Percentiles rank a stretch among this genome's conserved stretches.
Evolutionary conservation across 2,329 filamentous ascomycete species (phyloP).

Genomic region (Dryadomyces quercivorus): DNA sequence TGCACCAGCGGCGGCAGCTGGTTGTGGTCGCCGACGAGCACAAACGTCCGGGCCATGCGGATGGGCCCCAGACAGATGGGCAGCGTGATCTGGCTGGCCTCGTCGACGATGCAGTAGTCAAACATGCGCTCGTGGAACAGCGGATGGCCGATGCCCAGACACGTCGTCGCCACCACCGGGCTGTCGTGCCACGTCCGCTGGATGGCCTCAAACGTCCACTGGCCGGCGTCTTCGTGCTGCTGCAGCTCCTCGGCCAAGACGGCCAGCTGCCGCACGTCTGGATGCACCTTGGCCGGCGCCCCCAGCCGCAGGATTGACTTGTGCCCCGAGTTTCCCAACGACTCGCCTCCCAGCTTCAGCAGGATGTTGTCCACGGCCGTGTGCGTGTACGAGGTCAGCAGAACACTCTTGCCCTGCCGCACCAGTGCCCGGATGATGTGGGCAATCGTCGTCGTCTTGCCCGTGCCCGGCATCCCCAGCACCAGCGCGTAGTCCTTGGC

Average conservation of each 20-base stretch:
- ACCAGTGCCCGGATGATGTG: constrained; percentile 90
- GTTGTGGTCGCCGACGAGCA: constrained; percentile 92
- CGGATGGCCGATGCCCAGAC: constrained; percentile 78
- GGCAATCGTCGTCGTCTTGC: constrained; percentile 95
- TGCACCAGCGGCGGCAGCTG: constrained; percentile 90
- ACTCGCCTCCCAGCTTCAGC: constrained; percentile 71
- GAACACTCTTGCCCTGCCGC: constrained; percentile 78
- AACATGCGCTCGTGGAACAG: constrained; percentile 83
- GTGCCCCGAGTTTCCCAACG: constrained; percentile 32
- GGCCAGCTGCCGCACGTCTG: constrained; percentile 76
- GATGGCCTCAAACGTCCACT: constrained; percentile 63
- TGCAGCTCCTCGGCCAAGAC: constrained; percentile 73
- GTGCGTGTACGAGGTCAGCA: constrained; percentile 92
- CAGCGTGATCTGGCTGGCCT: constrained; percentile 93
- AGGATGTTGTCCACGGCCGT: constrained; percentile 97
- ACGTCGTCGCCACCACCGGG: constrained; percentile 88
- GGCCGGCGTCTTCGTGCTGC: constrained; percentile 37
- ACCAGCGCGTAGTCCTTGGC: constrained; percentile 94
- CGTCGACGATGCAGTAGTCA: constrained; percentile 97
- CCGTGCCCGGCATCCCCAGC: constrained; percentile 94
- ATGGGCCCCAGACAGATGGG: constrained; percentile 92
- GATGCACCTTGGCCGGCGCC: constrained; percentile 72
- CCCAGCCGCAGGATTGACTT: constrained; percentile 79
- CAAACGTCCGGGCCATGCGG: constrained; percentile 81
- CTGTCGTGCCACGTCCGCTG: constrained; percentile 73